A percentile compares a stretch with the other conserved stretches of the same genome.
phyloP scores from a whole-genome alignment of 768 basidiomycete genomes.

The Lactifluus pinguis region DNA sequence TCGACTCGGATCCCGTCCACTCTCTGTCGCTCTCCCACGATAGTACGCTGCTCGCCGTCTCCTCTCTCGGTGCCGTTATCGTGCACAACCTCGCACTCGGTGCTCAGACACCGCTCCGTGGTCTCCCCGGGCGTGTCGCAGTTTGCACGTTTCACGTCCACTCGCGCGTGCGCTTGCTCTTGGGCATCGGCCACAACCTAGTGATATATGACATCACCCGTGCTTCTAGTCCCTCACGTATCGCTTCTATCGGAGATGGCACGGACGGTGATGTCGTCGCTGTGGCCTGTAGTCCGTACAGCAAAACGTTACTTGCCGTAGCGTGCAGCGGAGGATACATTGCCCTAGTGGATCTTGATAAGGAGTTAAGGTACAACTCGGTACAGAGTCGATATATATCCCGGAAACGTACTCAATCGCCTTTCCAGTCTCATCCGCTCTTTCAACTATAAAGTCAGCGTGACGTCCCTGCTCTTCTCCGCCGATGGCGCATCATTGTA shows the following conservation, averaged over 20 bases:
- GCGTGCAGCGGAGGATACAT: conserved; percentile 47
- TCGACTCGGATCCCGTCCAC: conserved; percentile 32
- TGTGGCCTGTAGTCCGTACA: conserved; percentile 63
- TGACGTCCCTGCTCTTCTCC: conserved; percentile 61
- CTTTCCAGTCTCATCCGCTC: conserved; percentile 47
- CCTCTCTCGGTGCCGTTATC: conserved; percentile 43
- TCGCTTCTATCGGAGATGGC: conserved; percentile 37
- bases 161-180: conserved; percentile 47
- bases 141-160: conserved; percentile 58
- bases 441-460: conserved; percentile 39
- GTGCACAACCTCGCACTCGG: conserved; percentile 51
- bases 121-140: conserved; percentile 38
- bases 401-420: neutral
- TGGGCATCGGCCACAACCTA: conserved; percentile 44
- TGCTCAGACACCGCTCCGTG: conserved; percentile 46
- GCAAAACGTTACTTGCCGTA: conserved; percentile 59
- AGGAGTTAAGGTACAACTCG: conserved; percentile 54
- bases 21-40: conserved; percentile 55
- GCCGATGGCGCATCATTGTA: conserved; percentile 60
- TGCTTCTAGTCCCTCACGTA: conserved; percentile 47
- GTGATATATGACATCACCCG: conserved; percentile 55
- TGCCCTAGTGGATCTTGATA: conserved; percentile 60
- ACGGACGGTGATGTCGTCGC: conserved; percentile 42
- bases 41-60: conserved; percentile 44
- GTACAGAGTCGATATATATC: neutral